A percentile compares a stretch with the other conserved stretches of the same genome.
Evolutionary conservation across 768 basidiomycete genomes (phyloP).

Genomic region (Leccinellum rugosiceps): DNA sequence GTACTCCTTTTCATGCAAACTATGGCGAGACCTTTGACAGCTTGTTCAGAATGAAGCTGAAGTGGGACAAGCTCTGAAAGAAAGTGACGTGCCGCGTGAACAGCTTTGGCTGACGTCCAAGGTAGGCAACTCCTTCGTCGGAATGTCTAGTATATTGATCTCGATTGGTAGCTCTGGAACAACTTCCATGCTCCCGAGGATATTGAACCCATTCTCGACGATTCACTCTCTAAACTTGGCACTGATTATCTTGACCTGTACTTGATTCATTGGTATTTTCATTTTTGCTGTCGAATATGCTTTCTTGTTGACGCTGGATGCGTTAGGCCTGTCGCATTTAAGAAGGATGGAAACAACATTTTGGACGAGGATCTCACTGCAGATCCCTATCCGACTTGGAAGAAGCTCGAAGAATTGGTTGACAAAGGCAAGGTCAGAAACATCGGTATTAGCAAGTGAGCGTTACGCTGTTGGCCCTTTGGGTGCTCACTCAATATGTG

Average conservation of each 20-base stretch:
- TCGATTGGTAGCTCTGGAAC: constrained; percentile 59
- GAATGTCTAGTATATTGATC: neutral
- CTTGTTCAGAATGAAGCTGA: constrained; percentile 61
- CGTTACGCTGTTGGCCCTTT: neutral
- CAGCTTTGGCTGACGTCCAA: constrained; percentile 68
- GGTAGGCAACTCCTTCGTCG: constrained; percentile 24
- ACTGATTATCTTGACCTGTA: constrained; percentile 78
- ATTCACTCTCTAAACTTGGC: constrained; percentile 57
- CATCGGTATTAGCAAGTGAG: constrained; percentile 83
- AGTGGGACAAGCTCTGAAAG: constrained; percentile 59
- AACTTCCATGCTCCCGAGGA: constrained; percentile 72
- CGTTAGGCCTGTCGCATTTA: constrained; percentile 64
- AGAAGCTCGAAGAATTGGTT: constrained; percentile 75
- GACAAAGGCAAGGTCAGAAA: constrained; percentile 73
- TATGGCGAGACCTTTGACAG: constrained; percentile 1
- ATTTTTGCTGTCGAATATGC: neutral
- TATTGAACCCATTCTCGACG: constrained; percentile 63
- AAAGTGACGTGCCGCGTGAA: constrained; percentile 57
- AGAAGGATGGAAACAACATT: constrained; percentile 46
- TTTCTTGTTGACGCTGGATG: neutral
- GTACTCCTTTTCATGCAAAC: constrained; percentile 12
- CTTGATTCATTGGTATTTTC: constrained; percentile 69
- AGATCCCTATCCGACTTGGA: constrained; percentile 76
- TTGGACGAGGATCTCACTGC: constrained; percentile 57
- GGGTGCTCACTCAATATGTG: neutral